Evolutionary conservation across 768 basidiomycete genomes (phyloP), one percentile per base, ranked within the genome.

Genomic region (Boletus patriciae): DNA sequence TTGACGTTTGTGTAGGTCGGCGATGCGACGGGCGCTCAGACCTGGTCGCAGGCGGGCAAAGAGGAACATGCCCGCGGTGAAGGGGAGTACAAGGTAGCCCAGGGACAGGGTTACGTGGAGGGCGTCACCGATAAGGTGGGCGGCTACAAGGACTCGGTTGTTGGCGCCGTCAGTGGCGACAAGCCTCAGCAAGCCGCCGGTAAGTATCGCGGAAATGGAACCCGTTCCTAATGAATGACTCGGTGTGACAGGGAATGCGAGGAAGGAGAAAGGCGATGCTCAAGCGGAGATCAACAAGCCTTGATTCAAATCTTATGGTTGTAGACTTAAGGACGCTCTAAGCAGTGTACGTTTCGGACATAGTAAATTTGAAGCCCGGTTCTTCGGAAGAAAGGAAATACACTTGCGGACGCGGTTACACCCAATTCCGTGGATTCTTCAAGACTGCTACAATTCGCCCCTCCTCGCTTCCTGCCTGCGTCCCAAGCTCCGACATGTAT

Each of bases 401-500:
- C 18, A 12, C 0, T 31, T 3, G 12, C 12, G 13, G 5, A 34
- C 34, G 34, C 5, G 6, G 7, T 38, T n/a, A 67, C 7, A n/a
- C 83, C 92, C 90, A 93, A 15, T 85, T 81, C 55, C 67, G 76
- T 2, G 92, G 86, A 36, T 74, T 78, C 68, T 75, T 83, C 56
- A 95, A 70, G 1, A 87, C 81, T 31, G 78, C 74, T 34, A 90
- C 61, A 34, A 93, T 63, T 50, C 79, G 78, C 18, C 80, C 86
- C 67, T 94, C 93, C 55, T 83, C 82, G 11, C 84, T 85, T 0
- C 80, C 84, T 55, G 73, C 77, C 29, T 84, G 77, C 19, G 72
- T 76, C 3, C 88, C 92, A 60, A 94, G 70, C 8, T 90, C 87
- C 5, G 83, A 78, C 83, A 87, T 87, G 70, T 94, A 95, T 73